Evolutionary conservation across 2,329 filamentous ascomycete species (phyloP), one percentile per base, ranked within the genome.

Genomic region (Aureobasidium sp.): DNA sequence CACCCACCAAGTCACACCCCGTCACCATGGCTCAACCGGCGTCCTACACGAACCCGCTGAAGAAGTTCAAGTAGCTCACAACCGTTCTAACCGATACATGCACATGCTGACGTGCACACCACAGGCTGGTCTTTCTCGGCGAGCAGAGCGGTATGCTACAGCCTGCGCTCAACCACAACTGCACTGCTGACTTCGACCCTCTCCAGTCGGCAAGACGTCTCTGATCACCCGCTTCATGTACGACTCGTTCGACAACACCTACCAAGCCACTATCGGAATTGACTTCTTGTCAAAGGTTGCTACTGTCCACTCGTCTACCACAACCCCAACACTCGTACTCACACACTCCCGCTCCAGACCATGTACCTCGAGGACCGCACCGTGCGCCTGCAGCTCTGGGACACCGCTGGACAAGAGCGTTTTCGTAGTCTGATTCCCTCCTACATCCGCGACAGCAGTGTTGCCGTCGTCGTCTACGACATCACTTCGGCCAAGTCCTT

Each of bases 171-270:
- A 9, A 13, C 37, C n/a, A 4, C 19, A n/a, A 3, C 15, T 15
- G n/a, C 31, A 33, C 42, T 25, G 17, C 57, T 50, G 19, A 55
- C 49, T 6, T 29, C 31, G 21, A 50, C 64, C 31, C 21, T 23
- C 23, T 27, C 29, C 74, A 97, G 94, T 99, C 69, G 94, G 94
- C 73, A 99, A 99, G 80, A 99, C 94, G 33, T 99, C 94, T 64
- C 79, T 99, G 69, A 99, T 99, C 74, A 99, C 94, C 67, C 87
- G 94, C 66, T 99, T 99, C 81, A 99, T 99, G 94, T 99, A 99
- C 82, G 94, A 99, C 77, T 97, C 94, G 50, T 99, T 99, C 81
- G 94, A 99, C 81, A 96, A 95, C 78, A 97, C 93, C 82, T 99
- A 99, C 79, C 94, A 99, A 78, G 94, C 94, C 61, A 99, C 94